A percentile compares a stretch with the other conserved stretches of the same genome.
Conservation (phyloP, 441 rosid genomes). For the Populus trichocarpa region DNA sequence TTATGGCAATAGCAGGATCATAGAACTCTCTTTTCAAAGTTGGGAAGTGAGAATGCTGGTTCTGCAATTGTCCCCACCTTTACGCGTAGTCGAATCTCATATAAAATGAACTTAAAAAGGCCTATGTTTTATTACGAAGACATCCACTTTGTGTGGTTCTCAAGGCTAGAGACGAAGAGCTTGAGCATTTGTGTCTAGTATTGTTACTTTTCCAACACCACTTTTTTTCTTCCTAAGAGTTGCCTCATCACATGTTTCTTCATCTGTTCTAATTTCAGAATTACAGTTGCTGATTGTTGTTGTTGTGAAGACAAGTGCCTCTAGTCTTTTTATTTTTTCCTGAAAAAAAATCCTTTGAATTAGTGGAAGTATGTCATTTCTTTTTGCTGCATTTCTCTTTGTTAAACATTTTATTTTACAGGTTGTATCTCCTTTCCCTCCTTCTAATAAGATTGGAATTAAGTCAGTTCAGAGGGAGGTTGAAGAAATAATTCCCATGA, state of each 20-base stretch:
- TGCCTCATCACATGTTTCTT: background rate
- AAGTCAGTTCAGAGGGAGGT: conserved; percentile 88
- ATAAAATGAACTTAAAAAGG: background rate
- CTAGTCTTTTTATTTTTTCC: background rate
- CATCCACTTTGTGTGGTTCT: background rate
- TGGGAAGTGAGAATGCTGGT: background rate
- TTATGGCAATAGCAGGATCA: background rate
- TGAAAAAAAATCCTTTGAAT: background rate
- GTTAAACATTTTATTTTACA: conserved; percentile 23
- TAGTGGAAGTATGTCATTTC: background rate
- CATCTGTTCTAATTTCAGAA: background rate
- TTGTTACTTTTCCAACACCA: background rate
- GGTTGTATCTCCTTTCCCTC: conserved; percentile 89
- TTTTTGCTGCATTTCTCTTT: background rate
- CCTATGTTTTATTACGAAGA: background rate
- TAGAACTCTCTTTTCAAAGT: background rate
- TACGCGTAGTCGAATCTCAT: background rate
- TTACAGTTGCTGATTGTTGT: background rate
- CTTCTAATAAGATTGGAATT: conserved; percentile 95
- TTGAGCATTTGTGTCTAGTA: background rate
- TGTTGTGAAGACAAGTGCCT: background rate
- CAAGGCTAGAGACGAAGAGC: background rate
- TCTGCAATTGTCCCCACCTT: background rate
- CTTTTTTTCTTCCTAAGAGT: background rate
- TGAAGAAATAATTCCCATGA: conserved; percentile 97